phyloP scores from a whole-genome alignment of 768 basidiomycete genomes.

The Astraeus odoratus region DNA sequence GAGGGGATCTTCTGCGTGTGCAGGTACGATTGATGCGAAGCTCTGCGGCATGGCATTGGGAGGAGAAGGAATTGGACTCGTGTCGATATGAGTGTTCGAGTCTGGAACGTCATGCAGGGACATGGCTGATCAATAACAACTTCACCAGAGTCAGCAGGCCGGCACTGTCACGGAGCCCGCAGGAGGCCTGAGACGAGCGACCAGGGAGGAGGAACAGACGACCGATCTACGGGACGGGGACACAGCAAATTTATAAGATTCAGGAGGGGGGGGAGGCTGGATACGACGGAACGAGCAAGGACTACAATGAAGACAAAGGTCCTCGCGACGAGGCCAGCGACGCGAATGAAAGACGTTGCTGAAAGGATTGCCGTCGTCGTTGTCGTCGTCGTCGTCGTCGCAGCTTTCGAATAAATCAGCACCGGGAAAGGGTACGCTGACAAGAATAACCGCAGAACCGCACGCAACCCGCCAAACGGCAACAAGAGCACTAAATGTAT shows the following conservation, averaged over 20 bases:
- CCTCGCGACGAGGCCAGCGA: too few species aligned
- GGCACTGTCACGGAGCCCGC: constrained; percentile 1
- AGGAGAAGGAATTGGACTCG: constrained; percentile 10
- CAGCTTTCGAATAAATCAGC: constrained; percentile 7
- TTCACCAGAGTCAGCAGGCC: constrained; percentile 6
- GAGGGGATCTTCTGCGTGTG: constrained; percentile 11
- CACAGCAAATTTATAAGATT: not conserved
- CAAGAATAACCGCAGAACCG: too few species aligned
- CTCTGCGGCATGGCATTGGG: constrained; percentile 5
- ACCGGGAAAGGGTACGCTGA: not conserved
- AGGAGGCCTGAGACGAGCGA: not conserved
- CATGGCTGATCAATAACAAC: constrained; percentile 10
- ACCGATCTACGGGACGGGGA: not conserved
- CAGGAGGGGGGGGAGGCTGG: too few species aligned
- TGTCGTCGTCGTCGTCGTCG: constrained; percentile 5
- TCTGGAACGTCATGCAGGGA: constrained; percentile 14
- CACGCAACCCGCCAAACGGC: not conserved
- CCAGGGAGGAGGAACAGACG: not conserved
- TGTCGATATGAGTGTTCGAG: constrained; percentile 15
- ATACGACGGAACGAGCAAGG: too few species aligned
- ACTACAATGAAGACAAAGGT: too few species aligned
- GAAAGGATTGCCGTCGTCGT: too few species aligned
- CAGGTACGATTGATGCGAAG: constrained; percentile 9
- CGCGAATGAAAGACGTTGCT: not conserved
- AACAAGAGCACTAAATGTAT: not conserved